Conservation (phyloP, 768 basidiomycete species). For the Lentinula raphanica region DNA sequence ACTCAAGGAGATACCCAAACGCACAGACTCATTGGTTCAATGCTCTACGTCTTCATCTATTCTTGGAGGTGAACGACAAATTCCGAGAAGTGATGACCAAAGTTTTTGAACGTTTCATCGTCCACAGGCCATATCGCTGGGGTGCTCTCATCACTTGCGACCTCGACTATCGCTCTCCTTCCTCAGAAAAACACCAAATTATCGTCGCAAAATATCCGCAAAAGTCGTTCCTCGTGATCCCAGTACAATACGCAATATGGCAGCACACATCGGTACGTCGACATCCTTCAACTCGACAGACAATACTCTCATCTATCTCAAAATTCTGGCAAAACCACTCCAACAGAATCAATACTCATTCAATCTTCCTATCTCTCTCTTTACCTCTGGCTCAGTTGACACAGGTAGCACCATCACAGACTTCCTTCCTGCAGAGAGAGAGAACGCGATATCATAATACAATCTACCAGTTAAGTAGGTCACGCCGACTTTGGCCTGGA, state of each 20-base stretch:
- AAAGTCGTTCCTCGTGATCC: constrained; percentile 26
- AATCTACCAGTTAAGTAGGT: constrained; percentile 85
- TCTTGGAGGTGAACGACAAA: constrained; percentile 69
- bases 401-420: constrained; percentile 89
- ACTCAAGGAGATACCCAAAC: constrained; percentile 94
- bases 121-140: constrained; percentile 95
- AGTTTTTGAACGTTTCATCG: constrained; percentile 91
- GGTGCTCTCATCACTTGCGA: constrained; percentile 74
- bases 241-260: constrained; percentile 65
- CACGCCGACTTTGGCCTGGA: constrained; percentile 98
- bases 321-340: constrained; percentile 89
- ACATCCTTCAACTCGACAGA: constrained; percentile 1
- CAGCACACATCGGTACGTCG: constrained; percentile 78
- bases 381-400: constrained; percentile 76
- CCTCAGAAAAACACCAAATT: neutral
- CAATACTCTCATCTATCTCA: neutral
- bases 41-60: constrained; percentile 82
- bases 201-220: neutral
- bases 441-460: constrained; percentile 88
- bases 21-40: constrained; percentile 99
- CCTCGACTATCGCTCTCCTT: neutral
- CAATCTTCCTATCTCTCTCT: constrained; percentile 70
- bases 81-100: constrained; percentile 83
- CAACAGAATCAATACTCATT: constrained; percentile 82
- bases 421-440: constrained; percentile 85